A percentile compares a stretch with the other conserved stretches of the same genome.
Evolutionary conservation across 2,329 filamentous ascomycete species (phyloP).

Genomic region (Waltergamsia citrina): DNA sequence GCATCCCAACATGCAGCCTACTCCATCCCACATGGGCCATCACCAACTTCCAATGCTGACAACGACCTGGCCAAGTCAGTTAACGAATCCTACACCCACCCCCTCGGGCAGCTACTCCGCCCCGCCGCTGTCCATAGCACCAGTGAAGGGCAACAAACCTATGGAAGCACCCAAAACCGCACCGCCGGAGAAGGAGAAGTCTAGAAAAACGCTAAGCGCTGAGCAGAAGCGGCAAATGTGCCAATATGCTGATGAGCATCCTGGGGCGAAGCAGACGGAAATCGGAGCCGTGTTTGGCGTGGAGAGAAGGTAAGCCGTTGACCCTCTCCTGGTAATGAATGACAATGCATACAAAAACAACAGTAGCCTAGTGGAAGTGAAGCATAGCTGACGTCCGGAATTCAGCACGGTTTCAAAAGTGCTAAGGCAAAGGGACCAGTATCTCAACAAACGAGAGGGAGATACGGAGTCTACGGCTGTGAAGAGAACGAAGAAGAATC

Average conservation of each 20-base stretch:
- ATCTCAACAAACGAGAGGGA: conserved; percentile 68
- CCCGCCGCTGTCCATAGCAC: conserved; percentile 48
- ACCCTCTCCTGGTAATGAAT: too few species aligned
- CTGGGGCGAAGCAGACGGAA: conserved; percentile 86
- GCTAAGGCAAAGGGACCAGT: conserved; percentile 87
- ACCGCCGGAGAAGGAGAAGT: conserved; percentile 42
- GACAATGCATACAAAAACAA: too few species aligned
- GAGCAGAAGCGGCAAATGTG: conserved; percentile 90
- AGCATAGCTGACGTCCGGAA: background rate
- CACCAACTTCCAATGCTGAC: conserved; percentile 59
- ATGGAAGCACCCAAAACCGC: conserved; percentile 9
- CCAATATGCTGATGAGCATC: conserved; percentile 83
- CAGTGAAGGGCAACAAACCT: conserved; percentile 41
- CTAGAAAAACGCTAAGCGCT: conserved; percentile 82
- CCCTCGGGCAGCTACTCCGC: conserved; percentile 43
- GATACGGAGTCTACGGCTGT: conserved; percentile 39
- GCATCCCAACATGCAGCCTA: background rate
- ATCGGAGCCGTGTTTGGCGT: conserved; percentile 95
- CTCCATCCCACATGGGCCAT: conserved; percentile 9
- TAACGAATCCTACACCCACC: conserved; percentile 60
- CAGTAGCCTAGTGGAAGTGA: background rate
- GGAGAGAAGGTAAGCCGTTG: conserved; percentile 73
- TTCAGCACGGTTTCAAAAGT: conserved; percentile 96
- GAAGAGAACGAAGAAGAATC: conserved; percentile 76
- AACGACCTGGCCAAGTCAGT: conserved; percentile 72